A percentile compares a stretch with the other conserved stretches of the same genome.
phyloP scores from a whole-genome alignment of 164 flowering plant genomes.

The Sextonia rubra region DNA sequence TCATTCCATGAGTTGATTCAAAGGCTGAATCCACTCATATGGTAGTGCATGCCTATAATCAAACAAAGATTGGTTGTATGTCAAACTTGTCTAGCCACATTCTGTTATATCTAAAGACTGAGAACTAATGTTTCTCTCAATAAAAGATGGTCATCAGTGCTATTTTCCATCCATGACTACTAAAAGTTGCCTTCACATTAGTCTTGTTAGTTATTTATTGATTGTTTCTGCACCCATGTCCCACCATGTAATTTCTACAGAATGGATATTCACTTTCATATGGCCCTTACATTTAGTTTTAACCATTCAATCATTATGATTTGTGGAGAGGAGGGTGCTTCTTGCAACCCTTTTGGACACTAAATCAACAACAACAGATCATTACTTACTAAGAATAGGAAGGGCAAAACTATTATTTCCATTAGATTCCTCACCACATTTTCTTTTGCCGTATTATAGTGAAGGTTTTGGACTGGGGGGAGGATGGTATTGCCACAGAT shows the following conservation, averaged over 20 bases:
- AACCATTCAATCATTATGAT: background rate
- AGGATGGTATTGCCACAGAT: constrained; percentile 71
- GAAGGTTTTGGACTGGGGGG: constrained; percentile 96
- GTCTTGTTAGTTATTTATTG: background rate
- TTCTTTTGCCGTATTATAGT: constrained; percentile 32
- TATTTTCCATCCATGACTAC: background rate
- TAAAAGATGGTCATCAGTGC: no score
- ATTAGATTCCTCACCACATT: background rate
- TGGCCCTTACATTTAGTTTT: background rate
- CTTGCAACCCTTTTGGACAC: background rate
- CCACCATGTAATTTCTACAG: background rate
- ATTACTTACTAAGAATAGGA: no score
- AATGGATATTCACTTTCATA: background rate
- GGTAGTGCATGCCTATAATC: no score
- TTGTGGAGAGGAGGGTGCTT: background rate
- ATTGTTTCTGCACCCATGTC: background rate
- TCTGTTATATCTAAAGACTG: no score
- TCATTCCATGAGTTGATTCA: no score
- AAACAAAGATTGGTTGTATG: no score
- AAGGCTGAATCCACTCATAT: no score
- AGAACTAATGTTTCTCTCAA: no score
- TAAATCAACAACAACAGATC: no score
- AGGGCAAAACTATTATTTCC: background rate
- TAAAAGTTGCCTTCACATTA: background rate
- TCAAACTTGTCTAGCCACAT: no score